Evolutionary conservation across 1,139 yeast genomes (phyloP).

Genomic region (Hemisphaericaspora subhashii): DNA sequence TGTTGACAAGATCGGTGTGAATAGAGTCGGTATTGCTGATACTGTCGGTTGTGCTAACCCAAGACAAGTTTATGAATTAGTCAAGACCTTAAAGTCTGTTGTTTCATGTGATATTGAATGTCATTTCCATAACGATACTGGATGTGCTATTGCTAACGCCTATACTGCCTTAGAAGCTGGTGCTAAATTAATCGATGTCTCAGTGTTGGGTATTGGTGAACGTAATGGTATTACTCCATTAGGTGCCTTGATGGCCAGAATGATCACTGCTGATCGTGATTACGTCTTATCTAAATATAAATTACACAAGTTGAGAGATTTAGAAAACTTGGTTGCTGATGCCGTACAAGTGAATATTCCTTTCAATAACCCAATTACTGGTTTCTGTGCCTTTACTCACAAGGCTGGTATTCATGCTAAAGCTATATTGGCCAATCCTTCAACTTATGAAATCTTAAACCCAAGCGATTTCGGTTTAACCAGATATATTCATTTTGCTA

Average conservation of each 20-base stretch:
- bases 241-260: constrained; percentile 63
- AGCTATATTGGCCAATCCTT: constrained; percentile 60
- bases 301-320: constrained; percentile 53
- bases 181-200: constrained; percentile 56
- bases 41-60: constrained; percentile 65
- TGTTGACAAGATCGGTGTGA: constrained; percentile 58
- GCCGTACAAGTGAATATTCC: constrained; percentile 60
- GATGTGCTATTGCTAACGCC: constrained; percentile 63
- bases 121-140: constrained; percentile 63
- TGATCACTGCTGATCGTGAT: constrained; percentile 61
- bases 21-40: constrained; percentile 62
- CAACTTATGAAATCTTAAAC: constrained; percentile 57
- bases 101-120: constrained; percentile 59
- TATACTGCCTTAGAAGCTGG: constrained; percentile 65
- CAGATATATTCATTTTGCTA: constrained; percentile 59
- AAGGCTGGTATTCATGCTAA: constrained; percentile 65
- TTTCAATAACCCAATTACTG: constrained; percentile 61
- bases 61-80: constrained; percentile 59
- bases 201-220: constrained; percentile 61
- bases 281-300: constrained; percentile 58
- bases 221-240: constrained; percentile 61
- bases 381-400: constrained; percentile 63
- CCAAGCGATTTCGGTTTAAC: constrained; percentile 60
- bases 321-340: constrained; percentile 58
- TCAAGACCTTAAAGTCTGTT: constrained; percentile 54